Evolutionary conservation across 2,329 filamentous ascomycete species (phyloP), one percentile per base, ranked within the genome.

Genomic region (Diaporthe eres): DNA sequence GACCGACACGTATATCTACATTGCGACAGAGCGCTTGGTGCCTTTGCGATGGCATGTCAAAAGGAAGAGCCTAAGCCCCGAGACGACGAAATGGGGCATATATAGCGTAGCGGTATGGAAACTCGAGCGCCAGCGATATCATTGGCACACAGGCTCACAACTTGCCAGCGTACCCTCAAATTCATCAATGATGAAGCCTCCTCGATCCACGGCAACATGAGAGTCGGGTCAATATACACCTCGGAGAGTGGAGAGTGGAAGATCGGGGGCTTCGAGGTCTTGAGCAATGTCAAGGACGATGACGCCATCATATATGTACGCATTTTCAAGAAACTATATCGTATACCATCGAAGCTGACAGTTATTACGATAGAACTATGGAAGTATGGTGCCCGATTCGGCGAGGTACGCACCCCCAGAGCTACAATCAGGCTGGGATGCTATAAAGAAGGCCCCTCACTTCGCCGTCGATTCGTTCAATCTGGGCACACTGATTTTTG

Each of bases 231-330:
- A 0, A 89, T 99, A 78, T 99, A 96, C 84, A 97, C 95, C 5
- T 95, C 95, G 77, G 96, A 98, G 82, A 98, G 97, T 81, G 97
- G 97, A 75, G 97, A 99, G 85, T 99, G 97, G 97, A 98, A 97
- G 82, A 87, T 99, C 2, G 96, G 94, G 28, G 97, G 97, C 0
- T 98, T 99, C 79, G 97, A 99, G 79, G 90, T 98, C 7, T 85
- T 98, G 76, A 98, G 96, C 85, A 98, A 94, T 51, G 93, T 98
- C 86, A 98, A 98, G 81, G 97, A 98, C 75, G 96, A 98, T 77
- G 95, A 98, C 80, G 95, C 96, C 13, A 89, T 98, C 65, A 96
- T 99, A 81, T 98, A 97, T 82, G 93, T 95, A 79, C 25, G 83
- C 28, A 19, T 28, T 12, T 12, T 22, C 77, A 31, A n/a, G 7